Percentiles rank a stretch among this genome's conserved stretches.
Evolutionary conservation across 805 yeast species (phyloP).

Genomic region (Lipomyces yamanashiensis): DNA sequence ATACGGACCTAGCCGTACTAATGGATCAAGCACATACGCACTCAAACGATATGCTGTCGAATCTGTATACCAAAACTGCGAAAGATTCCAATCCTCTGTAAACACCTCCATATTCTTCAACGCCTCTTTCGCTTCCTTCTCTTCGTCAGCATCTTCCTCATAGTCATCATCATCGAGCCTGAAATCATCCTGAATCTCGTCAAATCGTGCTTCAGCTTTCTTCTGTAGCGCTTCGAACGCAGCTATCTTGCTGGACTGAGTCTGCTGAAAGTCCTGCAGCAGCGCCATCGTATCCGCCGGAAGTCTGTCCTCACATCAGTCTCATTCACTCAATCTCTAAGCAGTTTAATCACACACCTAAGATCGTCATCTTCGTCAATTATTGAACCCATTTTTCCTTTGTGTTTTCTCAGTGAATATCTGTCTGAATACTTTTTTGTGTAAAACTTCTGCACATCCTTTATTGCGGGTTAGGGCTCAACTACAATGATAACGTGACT

Average conservation of each 20-base stretch:
- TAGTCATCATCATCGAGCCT: constrained; percentile 71
- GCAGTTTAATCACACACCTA: constrained; percentile 4
- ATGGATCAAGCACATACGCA: constrained; percentile 23
- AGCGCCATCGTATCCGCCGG: constrained; percentile 60
- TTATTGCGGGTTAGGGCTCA: constrained; percentile 13
- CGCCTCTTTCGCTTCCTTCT: constrained; percentile 78
- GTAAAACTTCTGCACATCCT: background rate
- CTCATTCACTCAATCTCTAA: background rate
- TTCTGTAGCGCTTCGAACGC: constrained; percentile 59
- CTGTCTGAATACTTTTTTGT: background rate
- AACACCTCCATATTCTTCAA: constrained; percentile 62
- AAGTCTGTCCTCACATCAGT: constrained; percentile 38
- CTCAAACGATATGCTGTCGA: constrained; percentile 64
- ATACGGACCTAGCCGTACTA: constrained; percentile 18
- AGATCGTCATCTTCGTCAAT: constrained; percentile 23
- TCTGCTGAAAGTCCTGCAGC: constrained; percentile 64
- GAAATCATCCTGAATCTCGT: constrained; percentile 58
- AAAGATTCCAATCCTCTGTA: constrained; percentile 91
- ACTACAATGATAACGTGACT: background rate
- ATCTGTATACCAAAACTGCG: constrained; percentile 87
- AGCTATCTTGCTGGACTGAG: constrained; percentile 62
- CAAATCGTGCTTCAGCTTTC: constrained; percentile 55
- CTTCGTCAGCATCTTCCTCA: constrained; percentile 62
- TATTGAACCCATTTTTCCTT: background rate
- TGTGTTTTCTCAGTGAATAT: background rate